Evolutionary conservation across 2,329 filamentous ascomycete genomes (phyloP).

Genomic region (Scopulariopsis brevicaulis): DNA sequence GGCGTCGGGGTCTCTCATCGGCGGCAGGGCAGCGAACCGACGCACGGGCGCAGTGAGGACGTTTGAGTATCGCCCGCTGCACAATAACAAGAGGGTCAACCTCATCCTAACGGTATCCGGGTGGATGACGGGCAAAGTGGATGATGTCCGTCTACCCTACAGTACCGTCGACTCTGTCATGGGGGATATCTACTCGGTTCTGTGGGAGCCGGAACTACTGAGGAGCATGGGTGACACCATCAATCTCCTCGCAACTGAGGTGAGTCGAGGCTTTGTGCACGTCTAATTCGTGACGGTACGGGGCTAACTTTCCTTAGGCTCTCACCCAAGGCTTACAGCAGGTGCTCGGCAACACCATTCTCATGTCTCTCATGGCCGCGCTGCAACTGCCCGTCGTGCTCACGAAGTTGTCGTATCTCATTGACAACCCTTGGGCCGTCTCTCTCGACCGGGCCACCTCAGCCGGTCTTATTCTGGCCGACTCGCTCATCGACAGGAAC

Average conservation of each 20-base stretch:
- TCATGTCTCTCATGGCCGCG: slow-evolving; percentile 83
- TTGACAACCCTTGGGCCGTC: slow-evolving; percentile 98
- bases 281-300: not conserved
- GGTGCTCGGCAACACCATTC: slow-evolving; percentile 79
- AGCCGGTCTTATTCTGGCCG: slow-evolving; percentile 84
- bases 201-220: slow-evolving; percentile 98
- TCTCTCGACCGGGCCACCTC: slow-evolving; percentile 82
- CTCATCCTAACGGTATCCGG: slow-evolving; percentile 90
- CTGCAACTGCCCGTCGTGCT: slow-evolving; percentile 85
- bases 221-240: slow-evolving; percentile 97
- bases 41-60: slow-evolving; percentile 88
- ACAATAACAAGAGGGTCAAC: slow-evolving; percentile 97
- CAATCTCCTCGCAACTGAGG: slow-evolving; percentile 94
- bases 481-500: slow-evolving; percentile 86
- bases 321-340: slow-evolving; percentile 94
- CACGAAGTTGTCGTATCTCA: slow-evolving; percentile 88
- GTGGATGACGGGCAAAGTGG: slow-evolving; percentile 97
- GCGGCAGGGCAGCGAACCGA: slow-evolving; percentile 71
- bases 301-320: slow-evolving; percentile 42
- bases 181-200: slow-evolving; percentile 93
- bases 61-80: slow-evolving; percentile 90
- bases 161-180: slow-evolving; percentile 96
- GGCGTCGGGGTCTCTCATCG: slow-evolving; percentile 77
- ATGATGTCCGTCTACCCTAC: slow-evolving; percentile 90
- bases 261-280: slow-evolving; percentile 29